A percentile compares a stretch with the other conserved stretches of the same genome.
Conservation (phyloP, 2,329 filamentous ascomycete genomes). For the Sphaerostilbella broomeana region DNA sequence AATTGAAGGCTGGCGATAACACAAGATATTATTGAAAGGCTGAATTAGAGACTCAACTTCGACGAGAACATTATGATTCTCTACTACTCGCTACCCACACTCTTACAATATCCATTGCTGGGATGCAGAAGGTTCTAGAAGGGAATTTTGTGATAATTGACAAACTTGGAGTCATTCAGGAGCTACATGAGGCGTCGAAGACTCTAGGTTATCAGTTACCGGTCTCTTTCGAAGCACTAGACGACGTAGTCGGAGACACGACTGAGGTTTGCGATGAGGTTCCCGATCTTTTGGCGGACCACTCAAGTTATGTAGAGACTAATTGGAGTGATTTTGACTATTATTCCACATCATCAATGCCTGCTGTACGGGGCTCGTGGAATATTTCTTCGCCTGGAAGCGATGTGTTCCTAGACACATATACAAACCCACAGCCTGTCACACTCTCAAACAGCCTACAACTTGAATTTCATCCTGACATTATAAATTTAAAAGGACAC, state of each 20-base stretch:
- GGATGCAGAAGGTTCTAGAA: not conserved
- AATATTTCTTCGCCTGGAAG: not conserved
- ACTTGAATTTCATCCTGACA: conserved; percentile 2
- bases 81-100: not conserved
- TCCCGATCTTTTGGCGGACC: not conserved
- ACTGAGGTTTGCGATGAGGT: not conserved
- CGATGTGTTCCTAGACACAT: not conserved
- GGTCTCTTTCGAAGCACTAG: not conserved
- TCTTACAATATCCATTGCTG: not conserved
- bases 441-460: not conserved
- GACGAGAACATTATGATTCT: not conserved
- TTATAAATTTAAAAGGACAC: not conserved
- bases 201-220: not conserved
- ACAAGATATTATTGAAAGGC: no score
- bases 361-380: no score
- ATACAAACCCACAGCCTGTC: not conserved
- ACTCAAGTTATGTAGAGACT: no score
- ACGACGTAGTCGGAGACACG: not conserved
- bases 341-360: no score
- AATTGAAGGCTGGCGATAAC: not conserved
- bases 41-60: not conserved
- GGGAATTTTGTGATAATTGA: conserved; percentile 3
- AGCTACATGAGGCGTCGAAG: not conserved
- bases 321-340: no score
- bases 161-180: not conserved